Evolutionary conservation across 805 yeast species (phyloP).

Genomic region (Candida parachauliodes): DNA sequence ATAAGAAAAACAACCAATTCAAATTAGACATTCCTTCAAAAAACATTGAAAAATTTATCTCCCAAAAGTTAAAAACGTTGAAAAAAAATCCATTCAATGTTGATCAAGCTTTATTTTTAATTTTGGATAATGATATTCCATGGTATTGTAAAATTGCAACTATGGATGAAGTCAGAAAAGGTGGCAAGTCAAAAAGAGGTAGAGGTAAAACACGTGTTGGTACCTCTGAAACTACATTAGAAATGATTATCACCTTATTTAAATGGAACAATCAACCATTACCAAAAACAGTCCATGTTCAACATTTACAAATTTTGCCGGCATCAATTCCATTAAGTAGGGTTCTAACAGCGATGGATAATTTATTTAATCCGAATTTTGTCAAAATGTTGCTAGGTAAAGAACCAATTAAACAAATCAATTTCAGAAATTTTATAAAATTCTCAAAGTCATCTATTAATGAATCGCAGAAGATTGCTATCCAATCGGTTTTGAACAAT

Average conservation of each 20-base stretch:
- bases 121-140: constrained; percentile 45
- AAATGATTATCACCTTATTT: constrained; percentile 49
- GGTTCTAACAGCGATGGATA: constrained; percentile 63
- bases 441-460: constrained; percentile 50
- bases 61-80: constrained; percentile 46
- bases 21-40: constrained; percentile 41
- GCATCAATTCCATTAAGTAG: constrained; percentile 61
- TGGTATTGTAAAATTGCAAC: constrained; percentile 62
- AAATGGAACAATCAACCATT: constrained; percentile 59
- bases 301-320: constrained; percentile 46
- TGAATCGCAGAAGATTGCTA: constrained; percentile 56
- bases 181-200: constrained; percentile 20
- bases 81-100: constrained; percentile 58
- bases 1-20: constrained; percentile 36
- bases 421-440: constrained; percentile 51
- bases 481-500: constrained; percentile 49
- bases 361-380: constrained; percentile 51
- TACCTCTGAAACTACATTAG: constrained; percentile 19
- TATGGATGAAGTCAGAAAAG: constrained; percentile 17
- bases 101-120: constrained; percentile 56
- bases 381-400: constrained; percentile 53
- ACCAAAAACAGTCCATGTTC: constrained; percentile 42
- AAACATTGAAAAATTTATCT: constrained; percentile 46
- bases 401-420: constrained; percentile 51
- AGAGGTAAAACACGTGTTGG: constrained; percentile 18